phyloP scores from a whole-genome alignment of 2,329 filamentous ascomycete species.

The Davidsoniella virescens region DNA sequence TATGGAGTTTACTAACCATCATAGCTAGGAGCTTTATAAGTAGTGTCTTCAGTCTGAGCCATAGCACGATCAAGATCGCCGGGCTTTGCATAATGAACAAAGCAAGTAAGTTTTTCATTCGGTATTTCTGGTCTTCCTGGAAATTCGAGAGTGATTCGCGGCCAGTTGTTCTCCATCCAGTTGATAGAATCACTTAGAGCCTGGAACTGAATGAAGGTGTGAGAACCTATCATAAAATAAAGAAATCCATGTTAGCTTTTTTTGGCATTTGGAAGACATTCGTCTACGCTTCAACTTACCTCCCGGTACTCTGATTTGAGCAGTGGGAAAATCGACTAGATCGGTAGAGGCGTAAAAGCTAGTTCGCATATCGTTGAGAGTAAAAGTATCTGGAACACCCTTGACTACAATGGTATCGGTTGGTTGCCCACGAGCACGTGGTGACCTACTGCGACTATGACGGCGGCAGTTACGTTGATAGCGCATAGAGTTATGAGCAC shows the following conservation, averaged over 20 bases:
- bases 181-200: constrained; percentile 24
- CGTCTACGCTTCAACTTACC: constrained; percentile 5
- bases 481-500: constrained; percentile 6
- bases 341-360: constrained; percentile 9
- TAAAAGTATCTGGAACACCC: constrained; percentile 25
- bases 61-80: not conserved
- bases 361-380: constrained; percentile 4
- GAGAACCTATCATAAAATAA: constrained; percentile 19
- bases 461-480: constrained; percentile 14
- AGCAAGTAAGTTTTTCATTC: constrained; percentile 23
- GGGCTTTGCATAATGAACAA: constrained; percentile 27
- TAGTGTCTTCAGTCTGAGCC: not conserved
- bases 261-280: not conserved
- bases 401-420: constrained; percentile 39
- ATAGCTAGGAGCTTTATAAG: not conserved
- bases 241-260: not conserved
- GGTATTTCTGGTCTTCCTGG: constrained; percentile 23
- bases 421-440: constrained; percentile 24
- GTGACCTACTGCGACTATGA: constrained; percentile 21
- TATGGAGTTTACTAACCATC: not conserved
- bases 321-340: constrained; percentile 6
- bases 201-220: constrained; percentile 28
- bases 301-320: constrained; percentile 6
- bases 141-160: constrained; percentile 23
- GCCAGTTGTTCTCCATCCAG: constrained; percentile 28